These are phyloP conservation scores for Catunica adiposa DNA, from an alignment of 2,329 filamentous ascomycete species.

Conservation along the genomic window DNA sequence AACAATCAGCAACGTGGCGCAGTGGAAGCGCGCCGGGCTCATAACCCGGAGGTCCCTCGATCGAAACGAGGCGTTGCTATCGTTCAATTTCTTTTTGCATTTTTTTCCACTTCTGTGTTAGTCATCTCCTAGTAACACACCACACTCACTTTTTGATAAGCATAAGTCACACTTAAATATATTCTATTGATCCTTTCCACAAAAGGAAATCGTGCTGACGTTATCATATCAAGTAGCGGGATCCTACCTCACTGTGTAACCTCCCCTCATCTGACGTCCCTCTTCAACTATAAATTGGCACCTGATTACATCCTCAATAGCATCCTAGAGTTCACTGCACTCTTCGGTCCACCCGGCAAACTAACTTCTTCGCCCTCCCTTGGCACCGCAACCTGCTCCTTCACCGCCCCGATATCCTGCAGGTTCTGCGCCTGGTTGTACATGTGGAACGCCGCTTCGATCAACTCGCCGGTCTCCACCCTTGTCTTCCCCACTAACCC, in stretches of 20 bases:
- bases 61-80: constrained; percentile 15
- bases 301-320: no score
- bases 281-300: no score
- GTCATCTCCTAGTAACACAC: no score
- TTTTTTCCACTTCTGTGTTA: neutral
- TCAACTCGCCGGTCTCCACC: constrained; percentile 27
- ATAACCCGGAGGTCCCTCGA: constrained; percentile 15
- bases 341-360: neutral
- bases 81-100: neutral
- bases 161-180: no score
- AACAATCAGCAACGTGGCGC: constrained; percentile 14
- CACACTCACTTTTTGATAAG: no score
- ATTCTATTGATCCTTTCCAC: no score
- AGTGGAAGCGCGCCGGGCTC: constrained; percentile 15
- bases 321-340: neutral
- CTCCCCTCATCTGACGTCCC: no score
- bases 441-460: constrained; percentile 27
- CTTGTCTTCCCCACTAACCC: constrained; percentile 27
- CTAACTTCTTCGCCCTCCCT: neutral
- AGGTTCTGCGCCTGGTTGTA: constrained; percentile 25
- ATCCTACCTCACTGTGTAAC: no score
- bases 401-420: constrained; percentile 7
- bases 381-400: neutral
- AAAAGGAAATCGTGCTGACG: no score
- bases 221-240: no score